Conservation (phyloP, 164 flowering plant genomes). For the Piper betle region DNA sequence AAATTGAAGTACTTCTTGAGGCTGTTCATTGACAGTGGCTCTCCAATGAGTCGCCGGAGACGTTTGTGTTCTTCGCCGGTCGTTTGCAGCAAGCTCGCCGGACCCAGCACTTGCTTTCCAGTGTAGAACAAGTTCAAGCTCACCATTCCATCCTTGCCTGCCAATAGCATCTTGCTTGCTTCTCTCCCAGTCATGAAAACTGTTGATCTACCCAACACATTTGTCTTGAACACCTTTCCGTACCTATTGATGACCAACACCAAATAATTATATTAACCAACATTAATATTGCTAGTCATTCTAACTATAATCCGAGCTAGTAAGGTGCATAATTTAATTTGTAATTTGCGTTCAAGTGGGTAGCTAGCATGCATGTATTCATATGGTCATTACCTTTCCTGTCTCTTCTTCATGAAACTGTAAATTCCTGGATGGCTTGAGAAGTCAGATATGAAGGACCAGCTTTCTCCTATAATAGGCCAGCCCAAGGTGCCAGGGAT, state of each 20-base stretch:
- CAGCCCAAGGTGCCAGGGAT: conserved; percentile 56
- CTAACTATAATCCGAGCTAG: background rate
- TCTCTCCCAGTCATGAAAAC: conserved; percentile 67
- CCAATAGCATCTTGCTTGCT: conserved; percentile 45
- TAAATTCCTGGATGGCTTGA: conserved; percentile 48
- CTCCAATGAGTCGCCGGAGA: conserved; percentile 41
- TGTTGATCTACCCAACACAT: conserved; percentile 33
- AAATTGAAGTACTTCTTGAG: conserved; percentile 47
- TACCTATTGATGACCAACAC: conserved; percentile 20
- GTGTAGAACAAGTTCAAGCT: conserved; percentile 53
- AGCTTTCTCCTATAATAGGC: conserved; percentile 60
- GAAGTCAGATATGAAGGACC: conserved; percentile 38
- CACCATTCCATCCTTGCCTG: conserved; percentile 60
- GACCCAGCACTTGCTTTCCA: conserved; percentile 54
- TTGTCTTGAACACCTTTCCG: conserved; percentile 52
- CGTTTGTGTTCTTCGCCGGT: conserved; percentile 53
- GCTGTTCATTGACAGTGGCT: conserved; percentile 48
- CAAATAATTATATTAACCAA: background rate
- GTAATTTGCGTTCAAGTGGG: too few species aligned
- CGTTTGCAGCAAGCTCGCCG: conserved; percentile 48
- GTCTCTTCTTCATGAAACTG: conserved; percentile 52
- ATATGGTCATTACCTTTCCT: conserved; percentile 20
- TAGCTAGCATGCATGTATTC: background rate
- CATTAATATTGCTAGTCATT: background rate
- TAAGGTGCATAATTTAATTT: too few species aligned